Evolutionary conservation across 2,329 filamentous ascomycete species (phyloP).

Genomic region (Pseudocercospora macadamiae): DNA sequence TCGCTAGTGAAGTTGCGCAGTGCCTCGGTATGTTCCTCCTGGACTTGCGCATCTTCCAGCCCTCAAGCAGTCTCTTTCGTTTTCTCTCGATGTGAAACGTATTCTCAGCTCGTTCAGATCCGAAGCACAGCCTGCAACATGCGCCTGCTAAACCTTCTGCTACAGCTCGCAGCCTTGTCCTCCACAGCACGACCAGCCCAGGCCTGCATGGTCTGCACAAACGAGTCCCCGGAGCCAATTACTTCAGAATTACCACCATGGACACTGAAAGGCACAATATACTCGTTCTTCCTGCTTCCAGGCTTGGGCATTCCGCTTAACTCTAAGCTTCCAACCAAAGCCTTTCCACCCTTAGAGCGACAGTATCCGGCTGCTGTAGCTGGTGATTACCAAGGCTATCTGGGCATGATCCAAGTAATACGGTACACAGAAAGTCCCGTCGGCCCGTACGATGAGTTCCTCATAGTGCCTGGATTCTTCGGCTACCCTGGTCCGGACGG

Average conservation of each 20-base stretch:
- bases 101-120: too few relatives aligned
- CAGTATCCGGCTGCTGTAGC: constrained; percentile 15
- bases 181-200: neutral
- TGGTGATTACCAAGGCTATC: constrained; percentile 17
- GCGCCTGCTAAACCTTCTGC: neutral
- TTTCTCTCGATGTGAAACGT: too few relatives aligned
- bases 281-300: constrained; percentile 19
- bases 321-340: constrained; percentile 15
- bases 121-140: neutral
- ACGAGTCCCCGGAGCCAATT: constrained; percentile 22
- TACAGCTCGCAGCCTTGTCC: neutral
- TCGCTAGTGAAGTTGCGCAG: neutral
- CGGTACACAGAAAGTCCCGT: constrained; percentile 28
- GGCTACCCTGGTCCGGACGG: constrained; percentile 13
- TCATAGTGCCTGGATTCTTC: constrained; percentile 27
- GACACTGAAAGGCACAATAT: constrained; percentile 23
- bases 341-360: constrained; percentile 19
- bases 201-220: constrained; percentile 23
- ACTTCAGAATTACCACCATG: constrained; percentile 17
- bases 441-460: constrained; percentile 27
- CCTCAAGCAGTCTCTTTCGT: neutral
- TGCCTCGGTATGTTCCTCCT: neutral
- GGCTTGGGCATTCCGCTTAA: constrained; percentile 12
- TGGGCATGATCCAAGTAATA: constrained; percentile 28
- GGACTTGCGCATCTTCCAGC: neutral